Conservation (phyloP, 371 early-diverging fungal species). For the Apophysomyces elegans region DNA sequence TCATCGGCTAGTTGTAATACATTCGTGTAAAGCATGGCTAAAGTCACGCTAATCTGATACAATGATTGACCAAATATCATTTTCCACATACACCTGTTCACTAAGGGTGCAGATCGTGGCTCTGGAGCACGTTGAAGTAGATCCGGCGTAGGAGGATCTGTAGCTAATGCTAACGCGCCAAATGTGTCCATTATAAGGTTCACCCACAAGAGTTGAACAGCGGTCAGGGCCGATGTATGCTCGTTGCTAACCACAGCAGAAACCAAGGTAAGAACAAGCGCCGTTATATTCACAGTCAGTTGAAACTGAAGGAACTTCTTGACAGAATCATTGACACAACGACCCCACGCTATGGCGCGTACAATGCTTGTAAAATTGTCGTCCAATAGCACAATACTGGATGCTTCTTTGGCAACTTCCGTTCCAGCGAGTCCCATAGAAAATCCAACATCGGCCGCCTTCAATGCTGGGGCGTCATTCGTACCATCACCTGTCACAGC, state of each 20-base stretch:
- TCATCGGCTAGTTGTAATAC: conserved; percentile 27
- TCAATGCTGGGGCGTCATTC: conserved; percentile 80
- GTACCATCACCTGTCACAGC: conserved; percentile 89
- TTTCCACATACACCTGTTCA: conserved; percentile 74
- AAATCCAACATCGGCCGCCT: conserved; percentile 82
- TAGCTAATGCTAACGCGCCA: conserved; percentile 78
- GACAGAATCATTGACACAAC: conserved; percentile 80
- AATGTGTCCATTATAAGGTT: conserved; percentile 86
- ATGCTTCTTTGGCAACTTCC: conserved; percentile 84
- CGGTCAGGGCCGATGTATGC: conserved; percentile 63
- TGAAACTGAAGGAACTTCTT: conserved; percentile 85
- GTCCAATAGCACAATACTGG: conserved; percentile 79
- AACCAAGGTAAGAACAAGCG: conserved; percentile 70
- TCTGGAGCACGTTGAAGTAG: conserved; percentile 67
- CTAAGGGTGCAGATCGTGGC: conserved; percentile 63
- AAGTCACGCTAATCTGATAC: conserved; percentile 63
- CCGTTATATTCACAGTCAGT: conserved; percentile 77
- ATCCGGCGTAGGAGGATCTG: conserved; percentile 72
- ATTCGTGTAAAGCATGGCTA: conserved; percentile 53
- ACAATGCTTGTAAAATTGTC: conserved; percentile 83
- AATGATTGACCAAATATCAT: conserved; percentile 70
- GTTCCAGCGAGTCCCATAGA: conserved; percentile 85
- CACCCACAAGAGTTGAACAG: conserved; percentile 82
- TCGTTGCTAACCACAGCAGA: conserved; percentile 54
- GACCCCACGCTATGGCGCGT: conserved; percentile 79